These are phyloP conservation scores for Diaporthe helianthi DNA, from an alignment of 2,329 filamentous ascomycete species.

Conservation along the genomic window DNA sequence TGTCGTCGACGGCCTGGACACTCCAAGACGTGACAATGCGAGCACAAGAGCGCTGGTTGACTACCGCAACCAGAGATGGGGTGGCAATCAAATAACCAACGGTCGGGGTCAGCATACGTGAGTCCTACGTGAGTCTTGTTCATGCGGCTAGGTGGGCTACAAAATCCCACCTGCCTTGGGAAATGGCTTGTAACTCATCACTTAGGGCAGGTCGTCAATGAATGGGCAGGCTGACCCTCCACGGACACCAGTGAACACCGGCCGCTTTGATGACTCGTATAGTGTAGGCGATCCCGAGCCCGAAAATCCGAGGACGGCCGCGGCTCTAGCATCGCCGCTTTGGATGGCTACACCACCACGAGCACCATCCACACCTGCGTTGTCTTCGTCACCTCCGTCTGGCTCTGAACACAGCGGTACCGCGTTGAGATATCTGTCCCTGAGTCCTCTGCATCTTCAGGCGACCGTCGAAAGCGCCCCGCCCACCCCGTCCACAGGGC, in stretches of 20 bases:
- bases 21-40: background rate
- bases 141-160: background rate
- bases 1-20: background rate
- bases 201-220: background rate
- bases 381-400: background rate
- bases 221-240: background rate
- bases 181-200: background rate
- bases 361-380: background rate
- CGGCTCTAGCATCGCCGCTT: background rate
- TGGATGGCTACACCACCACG: background rate
- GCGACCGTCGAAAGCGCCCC: slow-evolving; percentile 19
- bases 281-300: background rate
- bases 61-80: no score
- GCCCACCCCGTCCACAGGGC: background rate
- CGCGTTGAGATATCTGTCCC: background rate
- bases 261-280: no score
- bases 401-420: background rate
- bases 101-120: background rate
- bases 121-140: background rate
- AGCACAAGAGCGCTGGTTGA: background rate
- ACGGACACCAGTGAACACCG: background rate
- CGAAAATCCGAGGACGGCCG: background rate
- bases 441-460: background rate
- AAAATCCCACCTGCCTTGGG: no score
- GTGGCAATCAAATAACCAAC: background rate